Base-by-base conservation (phyloP, 2,329 filamentous ascomycete genomes). In the Botryosphaeria dothidea region DNA sequence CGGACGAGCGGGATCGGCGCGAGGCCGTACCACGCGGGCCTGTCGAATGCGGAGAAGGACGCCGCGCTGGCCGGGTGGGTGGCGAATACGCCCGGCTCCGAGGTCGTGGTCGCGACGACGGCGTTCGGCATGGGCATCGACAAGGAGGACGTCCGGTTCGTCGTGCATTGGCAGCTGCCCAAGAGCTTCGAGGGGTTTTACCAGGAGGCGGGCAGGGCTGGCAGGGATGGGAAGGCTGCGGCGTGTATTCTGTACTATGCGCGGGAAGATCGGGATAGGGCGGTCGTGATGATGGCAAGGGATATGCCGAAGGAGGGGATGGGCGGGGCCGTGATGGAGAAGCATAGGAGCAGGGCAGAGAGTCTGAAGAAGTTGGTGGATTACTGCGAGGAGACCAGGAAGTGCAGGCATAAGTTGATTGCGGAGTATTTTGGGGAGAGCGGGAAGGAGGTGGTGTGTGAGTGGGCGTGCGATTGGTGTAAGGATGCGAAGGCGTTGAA, bases 121-220 rank as follows among this genome's bases (percentile, higher is more conserved):
- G 94, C 94, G 0, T 98, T 98, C 72, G 94, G 94, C 2, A 98
- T 98, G 94, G 94, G 94, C 27, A 97, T 98, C 68, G 93, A 98
- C 77, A 97, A 97, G 77, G 88, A 95, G 61, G 90, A 96, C 70
- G 94, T 98, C 11, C 90, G 94, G 2, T 97, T 97, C 71, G 93
- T 98, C 0, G 88, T 95, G 1, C 94, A 98, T 78, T 98, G 94
- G 93, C 91, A 92, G 66, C 85, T 97, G 9, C 92, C 94, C 9
- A 96, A 96, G 74, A 95, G 91, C 3, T 97, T 98, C 74, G 94
- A 98, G 76, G 92, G 93, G 1, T 97, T 95, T 74, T 97, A 97
- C 72, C 94, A 98, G 78, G 94, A 98, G 83, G 93, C 92, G 1
- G 94, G 94, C 0, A 90, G 94, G 43, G 94, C 93, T 5, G 94